Percentiles rank a stretch among this genome's conserved stretches.
phyloP scores from a whole-genome alignment of 2,329 filamentous ascomycete species.

The Colletotrichum euphorbiae region DNA sequence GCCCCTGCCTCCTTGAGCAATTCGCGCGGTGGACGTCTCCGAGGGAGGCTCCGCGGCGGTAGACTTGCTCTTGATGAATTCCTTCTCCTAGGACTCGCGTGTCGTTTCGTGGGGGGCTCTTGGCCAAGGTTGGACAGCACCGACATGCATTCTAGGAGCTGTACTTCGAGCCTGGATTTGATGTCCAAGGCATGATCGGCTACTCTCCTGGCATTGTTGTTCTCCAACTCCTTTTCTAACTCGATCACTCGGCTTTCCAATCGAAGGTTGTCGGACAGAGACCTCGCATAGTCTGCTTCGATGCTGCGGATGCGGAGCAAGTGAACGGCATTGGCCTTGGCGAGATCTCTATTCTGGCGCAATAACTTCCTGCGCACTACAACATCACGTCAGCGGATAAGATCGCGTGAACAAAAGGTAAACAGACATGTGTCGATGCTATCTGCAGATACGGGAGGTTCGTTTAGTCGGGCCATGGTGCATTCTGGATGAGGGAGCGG shows the following conservation, averaged over 20 bases:
- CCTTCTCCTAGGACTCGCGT: constrained; percentile 43
- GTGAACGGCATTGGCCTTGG: constrained; percentile 81
- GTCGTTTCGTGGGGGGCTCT: constrained; percentile 66
- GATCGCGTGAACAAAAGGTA: background rate
- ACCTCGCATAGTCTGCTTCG: constrained; percentile 79
- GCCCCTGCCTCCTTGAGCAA: constrained; percentile 66
- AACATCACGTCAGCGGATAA: constrained; percentile 41
- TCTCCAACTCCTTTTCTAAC: constrained; percentile 74
- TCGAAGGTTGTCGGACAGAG: constrained; percentile 83
- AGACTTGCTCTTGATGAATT: constrained; percentile 32
- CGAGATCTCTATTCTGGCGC: constrained; percentile 86
- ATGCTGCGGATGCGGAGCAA: constrained; percentile 81
- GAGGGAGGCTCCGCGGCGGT: constrained; percentile 61
- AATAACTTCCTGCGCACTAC: constrained; percentile 83
- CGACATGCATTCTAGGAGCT: constrained; percentile 76
- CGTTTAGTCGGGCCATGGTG: constrained; percentile 85
- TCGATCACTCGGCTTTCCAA: constrained; percentile 77
- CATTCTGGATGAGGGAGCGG: constrained; percentile 45
- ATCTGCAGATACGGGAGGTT: constrained; percentile 75
- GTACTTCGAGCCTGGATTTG: constrained; percentile 76
- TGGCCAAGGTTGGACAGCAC: constrained; percentile 75
- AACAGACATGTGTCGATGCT: constrained; percentile 77
- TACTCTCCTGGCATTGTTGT: constrained; percentile 68
- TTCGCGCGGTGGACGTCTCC: constrained; percentile 65
- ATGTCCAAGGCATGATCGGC: constrained; percentile 76